Evolutionary conservation across 108 stramenopile species (phyloP).

Genomic region (Nannochloropsis granulata): DNA sequence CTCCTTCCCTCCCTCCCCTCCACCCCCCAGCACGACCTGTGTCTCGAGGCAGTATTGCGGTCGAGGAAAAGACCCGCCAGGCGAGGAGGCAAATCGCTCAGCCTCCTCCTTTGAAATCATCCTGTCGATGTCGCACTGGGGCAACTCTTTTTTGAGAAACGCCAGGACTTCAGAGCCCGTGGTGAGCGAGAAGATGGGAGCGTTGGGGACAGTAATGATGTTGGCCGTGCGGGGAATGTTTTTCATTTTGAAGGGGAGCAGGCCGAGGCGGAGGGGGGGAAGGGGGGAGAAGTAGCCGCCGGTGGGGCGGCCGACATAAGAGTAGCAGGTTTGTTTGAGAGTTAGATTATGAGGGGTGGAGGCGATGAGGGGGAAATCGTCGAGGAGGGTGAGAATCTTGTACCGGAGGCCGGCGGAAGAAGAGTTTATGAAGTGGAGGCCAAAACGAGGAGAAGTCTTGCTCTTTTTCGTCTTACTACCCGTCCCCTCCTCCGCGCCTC

Average conservation of each 20-base stretch:
- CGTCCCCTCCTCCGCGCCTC: not conserved
- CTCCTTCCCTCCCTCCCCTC: not conserved
- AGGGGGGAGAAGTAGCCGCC: not conserved
- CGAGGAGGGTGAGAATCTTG: not conserved
- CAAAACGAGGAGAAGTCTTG: not conserved
- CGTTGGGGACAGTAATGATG: not conserved
- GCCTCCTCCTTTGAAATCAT: not conserved
- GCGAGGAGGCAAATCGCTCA: not conserved
- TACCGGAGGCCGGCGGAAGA: not conserved
- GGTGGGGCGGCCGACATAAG: not conserved
- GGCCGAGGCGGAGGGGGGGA: not conserved
- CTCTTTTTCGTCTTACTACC: not conserved
- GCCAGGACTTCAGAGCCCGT: not conserved
- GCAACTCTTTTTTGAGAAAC: not conserved
- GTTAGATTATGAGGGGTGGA: not conserved
- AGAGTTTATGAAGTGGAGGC: not conserved
- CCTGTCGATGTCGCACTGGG: not conserved
- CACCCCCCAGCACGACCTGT: not conserved
- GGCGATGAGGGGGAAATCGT: not conserved
- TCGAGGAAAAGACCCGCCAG: slow-evolving; percentile 12
- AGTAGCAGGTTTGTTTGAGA: not conserved
- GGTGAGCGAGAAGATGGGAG: not conserved
- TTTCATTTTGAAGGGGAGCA: not conserved
- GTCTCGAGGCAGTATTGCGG: slow-evolving; percentile 13
- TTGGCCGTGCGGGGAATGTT: not conserved